These are phyloP conservation scores for Diplodia corticola DNA, from an alignment of 2,329 filamentous ascomycete species.

Conservation along the genomic window DNA sequence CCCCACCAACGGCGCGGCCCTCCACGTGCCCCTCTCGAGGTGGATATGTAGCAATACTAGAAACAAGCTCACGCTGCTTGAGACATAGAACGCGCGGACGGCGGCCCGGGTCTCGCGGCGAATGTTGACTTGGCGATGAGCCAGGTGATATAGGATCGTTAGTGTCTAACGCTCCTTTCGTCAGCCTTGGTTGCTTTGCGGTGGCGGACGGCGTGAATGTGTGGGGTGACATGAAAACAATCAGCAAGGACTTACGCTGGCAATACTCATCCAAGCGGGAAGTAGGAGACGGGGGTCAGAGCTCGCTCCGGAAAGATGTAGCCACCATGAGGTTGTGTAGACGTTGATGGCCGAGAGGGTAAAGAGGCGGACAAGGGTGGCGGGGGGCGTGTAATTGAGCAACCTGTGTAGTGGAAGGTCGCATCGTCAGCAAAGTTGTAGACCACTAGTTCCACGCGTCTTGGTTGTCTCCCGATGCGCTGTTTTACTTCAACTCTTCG, in stretches of 20 bases:
- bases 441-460: neutral
- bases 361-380: conserved; percentile 75
- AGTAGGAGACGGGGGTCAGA: conserved; percentile 18
- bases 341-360: conserved; percentile 49
- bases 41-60: conserved; percentile 68
- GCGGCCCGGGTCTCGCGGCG: conserved; percentile 76
- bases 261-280: conserved; percentile 24
- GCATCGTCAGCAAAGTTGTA: neutral
- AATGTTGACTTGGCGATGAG: conserved; percentile 76
- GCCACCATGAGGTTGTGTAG: conserved; percentile 38
- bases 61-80: conserved; percentile 74
- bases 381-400: conserved; percentile 75
- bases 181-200: neutral
- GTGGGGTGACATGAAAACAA: conserved; percentile 40
- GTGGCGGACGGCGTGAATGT: neutral
- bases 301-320: conserved; percentile 32
- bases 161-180: conserved; percentile 55
- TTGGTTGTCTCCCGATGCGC: neutral
- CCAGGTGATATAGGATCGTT: conserved; percentile 73
- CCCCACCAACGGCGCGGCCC: conserved; percentile 3
- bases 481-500: neutral
- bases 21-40: conserved; percentile 31
- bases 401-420: conserved; percentile 58
- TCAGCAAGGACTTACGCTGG: conserved; percentile 54
- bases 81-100: conserved; percentile 74